These are phyloP conservation scores for Sequoia sempervirens DNA, from an alignment of 75 land plant species.

Conservation along the genomic window DNA sequence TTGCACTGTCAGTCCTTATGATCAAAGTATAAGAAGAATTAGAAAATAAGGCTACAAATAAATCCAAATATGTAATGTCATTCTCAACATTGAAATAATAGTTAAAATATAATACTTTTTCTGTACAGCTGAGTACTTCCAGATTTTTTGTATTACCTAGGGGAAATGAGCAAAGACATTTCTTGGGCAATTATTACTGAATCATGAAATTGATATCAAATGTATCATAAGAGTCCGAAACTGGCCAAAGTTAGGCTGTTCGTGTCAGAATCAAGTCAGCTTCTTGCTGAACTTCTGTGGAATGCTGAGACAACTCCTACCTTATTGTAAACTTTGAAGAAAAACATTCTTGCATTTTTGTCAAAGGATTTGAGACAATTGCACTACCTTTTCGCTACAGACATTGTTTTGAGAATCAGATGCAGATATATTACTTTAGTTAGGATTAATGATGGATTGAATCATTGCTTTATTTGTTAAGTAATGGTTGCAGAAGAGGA, in stretches of 20 bases:
- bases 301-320: background rate
- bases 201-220: background rate
- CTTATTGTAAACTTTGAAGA: background rate
- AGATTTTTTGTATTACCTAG: background rate
- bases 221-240: background rate
- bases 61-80: background rate
- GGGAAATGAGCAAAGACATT: background rate
- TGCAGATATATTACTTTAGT: background rate
- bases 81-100: background rate
- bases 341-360: background rate
- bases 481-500: background rate
- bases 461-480: background rate
- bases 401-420: background rate
- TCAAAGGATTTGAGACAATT: background rate
- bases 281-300: background rate
- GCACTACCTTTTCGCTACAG: background rate
- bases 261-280: background rate
- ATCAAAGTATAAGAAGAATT: background rate
- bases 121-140: background rate
- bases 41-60: background rate
- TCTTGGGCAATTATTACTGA: background rate
- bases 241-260: background rate
- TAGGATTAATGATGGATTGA: background rate
- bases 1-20: background rate
- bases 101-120: background rate